Evolutionary conservation across 768 basidiomycete species (phyloP).

Genomic region (Daedalea quercina): DNA sequence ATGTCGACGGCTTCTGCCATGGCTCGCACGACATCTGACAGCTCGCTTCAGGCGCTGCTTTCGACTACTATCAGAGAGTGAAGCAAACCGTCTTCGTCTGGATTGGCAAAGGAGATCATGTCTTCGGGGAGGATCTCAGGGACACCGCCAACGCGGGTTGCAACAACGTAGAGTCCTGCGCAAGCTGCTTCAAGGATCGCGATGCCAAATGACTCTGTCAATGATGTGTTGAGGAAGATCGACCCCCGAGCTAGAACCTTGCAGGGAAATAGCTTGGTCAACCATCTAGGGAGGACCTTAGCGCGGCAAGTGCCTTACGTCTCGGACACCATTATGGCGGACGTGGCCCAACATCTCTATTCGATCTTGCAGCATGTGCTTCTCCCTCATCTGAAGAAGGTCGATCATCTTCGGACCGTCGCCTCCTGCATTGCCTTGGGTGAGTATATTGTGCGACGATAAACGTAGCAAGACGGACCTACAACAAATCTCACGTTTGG

Average conservation of each 20-base stretch:
- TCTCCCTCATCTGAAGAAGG: conserved; percentile 92
- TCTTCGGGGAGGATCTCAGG: conserved; percentile 91
- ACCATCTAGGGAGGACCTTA: neutral
- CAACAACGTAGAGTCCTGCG: conserved; percentile 89
- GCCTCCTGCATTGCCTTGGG: conserved; percentile 50
- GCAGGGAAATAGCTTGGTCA: too few relatives aligned
- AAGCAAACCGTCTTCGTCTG: conserved; percentile 82
- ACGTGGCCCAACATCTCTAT: conserved; percentile 87
- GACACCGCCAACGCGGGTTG: conserved; percentile 90
- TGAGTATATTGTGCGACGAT: neutral
- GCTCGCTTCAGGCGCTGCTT: neutral
- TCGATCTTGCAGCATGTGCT: conserved; percentile 80
- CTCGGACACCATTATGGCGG: conserved; percentile 73
- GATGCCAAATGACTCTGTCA: conserved; percentile 96
- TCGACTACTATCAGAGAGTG: neutral
- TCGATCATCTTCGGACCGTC: conserved; percentile 95
- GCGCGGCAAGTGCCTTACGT: conserved; percentile 32
- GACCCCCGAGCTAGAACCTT: conserved; percentile 83
- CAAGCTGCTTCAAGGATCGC: conserved; percentile 97
- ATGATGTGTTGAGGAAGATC: conserved; percentile 91
- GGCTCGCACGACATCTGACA: conserved; percentile 75
- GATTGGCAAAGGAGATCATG: conserved; percentile 92
- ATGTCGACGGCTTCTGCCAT: conserved; percentile 74
- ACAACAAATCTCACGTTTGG: conserved; percentile 87
- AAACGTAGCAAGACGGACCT: conserved; percentile 37